phyloP scores from a whole-genome alignment of 2,329 filamentous ascomycete species.

The Colletotrichum lentis region DNA sequence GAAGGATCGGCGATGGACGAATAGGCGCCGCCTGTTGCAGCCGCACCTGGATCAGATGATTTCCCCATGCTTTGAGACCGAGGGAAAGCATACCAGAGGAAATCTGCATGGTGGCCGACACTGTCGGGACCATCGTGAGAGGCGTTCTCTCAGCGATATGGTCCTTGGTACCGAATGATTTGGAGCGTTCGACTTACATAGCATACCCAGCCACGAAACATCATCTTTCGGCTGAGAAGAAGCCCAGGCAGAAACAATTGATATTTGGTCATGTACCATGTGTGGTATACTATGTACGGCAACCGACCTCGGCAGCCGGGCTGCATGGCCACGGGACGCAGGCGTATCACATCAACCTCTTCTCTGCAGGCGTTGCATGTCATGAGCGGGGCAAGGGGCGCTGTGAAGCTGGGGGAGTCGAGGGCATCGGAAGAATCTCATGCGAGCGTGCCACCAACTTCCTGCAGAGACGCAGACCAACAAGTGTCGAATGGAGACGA shows the following conservation, averaged over 20 bases:
- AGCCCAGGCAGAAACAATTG: neutral
- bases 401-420: neutral
- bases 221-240: neutral
- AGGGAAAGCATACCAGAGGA: conserved; percentile 30
- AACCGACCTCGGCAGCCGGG: neutral
- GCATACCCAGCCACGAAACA: neutral
- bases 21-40: conserved; percentile 31
- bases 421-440: conserved; percentile 18
- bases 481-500: neutral
- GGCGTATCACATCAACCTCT: conserved; percentile 19
- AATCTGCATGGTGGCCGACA: conserved; percentile 27
- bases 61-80: conserved; percentile 26
- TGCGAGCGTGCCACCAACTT: conserved; percentile 9
- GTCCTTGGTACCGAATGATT: neutral
- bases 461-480: conserved; percentile 12
- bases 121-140: conserved; percentile 6
- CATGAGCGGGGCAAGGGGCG: conserved; percentile 1
- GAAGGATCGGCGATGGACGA: conserved; percentile 37
- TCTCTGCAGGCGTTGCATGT: conserved; percentile 18
- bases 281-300: neutral
- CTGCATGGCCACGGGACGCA: conserved; percentile 20
- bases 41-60: conserved; percentile 35
- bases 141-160: neutral
- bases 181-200: neutral
- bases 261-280: neutral